Base-by-base conservation (phyloP, 805 yeast genomes). In the Suhomyces emberorum region DNA sequence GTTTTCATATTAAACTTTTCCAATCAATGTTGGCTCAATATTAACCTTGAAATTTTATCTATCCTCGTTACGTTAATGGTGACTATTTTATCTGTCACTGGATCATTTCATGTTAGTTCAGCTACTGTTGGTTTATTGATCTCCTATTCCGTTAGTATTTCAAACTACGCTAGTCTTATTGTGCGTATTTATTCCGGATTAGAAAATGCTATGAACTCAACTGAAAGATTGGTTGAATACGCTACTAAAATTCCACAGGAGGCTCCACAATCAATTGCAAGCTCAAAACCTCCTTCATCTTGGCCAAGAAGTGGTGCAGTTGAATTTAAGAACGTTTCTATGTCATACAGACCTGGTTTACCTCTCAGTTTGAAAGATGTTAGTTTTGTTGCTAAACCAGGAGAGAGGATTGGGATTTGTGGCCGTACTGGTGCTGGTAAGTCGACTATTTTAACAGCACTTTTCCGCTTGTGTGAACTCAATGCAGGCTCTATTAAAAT, bases 151-250 rank as follows among this genome's bases (percentile, higher is more conserved):
- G 58, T 79, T 38, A 70, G 66, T 37, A 62, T 79, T 28, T 68
- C 79, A 15, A 30, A 66, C 77, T 34, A 61, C 83, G 56, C 70
- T 81, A 4, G 61, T 75, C 59, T 4, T 23, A 69, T 80, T 44
- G 69, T 85, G 42, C 72, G 84, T 50, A 69, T 83, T 18, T 59
- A 77, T 52, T 82, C 91, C 1, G 78, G 77, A 48, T 74, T 81
- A 19, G 93, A 85, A 52, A 85, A 83, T 55, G 82, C 81, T 48
- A 70, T 84, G 81, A 83, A 81, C 48, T 76, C 88, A 0, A 85
- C 77, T 17, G 93, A 85, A 57, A 71, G 95, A 57, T 8, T 23
- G 12, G 5, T 6, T 23, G 26, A 23, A n/a, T 23, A 23, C n/a
- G 26, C 26, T 9, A 23, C 57, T 85, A 26, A 65, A 74, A 40